phyloP scores from a whole-genome alignment of 495 filamentous ascomycete genomes.

The Clohesyomyces aquaticus region DNA sequence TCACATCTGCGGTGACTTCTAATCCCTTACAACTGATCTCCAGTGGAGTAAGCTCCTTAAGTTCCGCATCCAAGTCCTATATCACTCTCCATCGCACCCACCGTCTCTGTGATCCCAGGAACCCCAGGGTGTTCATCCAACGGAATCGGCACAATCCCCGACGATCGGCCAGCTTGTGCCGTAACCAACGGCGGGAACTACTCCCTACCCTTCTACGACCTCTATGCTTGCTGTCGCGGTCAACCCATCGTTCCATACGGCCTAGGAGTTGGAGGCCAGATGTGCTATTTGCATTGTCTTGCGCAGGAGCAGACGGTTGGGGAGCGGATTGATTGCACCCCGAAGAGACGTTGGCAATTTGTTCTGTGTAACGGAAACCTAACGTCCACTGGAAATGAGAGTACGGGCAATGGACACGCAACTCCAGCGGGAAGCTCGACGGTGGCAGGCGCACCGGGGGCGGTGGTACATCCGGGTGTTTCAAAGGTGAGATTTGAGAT shows the following conservation, averaged over 20 bases:
- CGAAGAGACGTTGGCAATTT: no score
- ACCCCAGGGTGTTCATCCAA: not conserved
- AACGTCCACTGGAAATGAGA: no score
- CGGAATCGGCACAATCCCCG: not conserved
- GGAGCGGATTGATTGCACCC: not conserved
- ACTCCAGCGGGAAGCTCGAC: no score
- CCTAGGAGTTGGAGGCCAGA: not conserved
- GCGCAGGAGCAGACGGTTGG: slow-evolving; percentile 10
- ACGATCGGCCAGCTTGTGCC: not conserved
- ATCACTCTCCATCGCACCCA: not conserved
- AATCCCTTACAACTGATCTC: no score
- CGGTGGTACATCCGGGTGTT: no score
- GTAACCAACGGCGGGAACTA: not conserved
- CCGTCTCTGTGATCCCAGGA: not conserved
- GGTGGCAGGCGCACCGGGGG: no score
- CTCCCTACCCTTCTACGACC: not conserved
- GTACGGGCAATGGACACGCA: no score
- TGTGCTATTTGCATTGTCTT: slow-evolving; percentile 11
- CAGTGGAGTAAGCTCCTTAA: no score
- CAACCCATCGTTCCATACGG: slow-evolving; percentile 8
- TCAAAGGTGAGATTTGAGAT: no score
- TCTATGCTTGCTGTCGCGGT: slow-evolving; percentile 8
- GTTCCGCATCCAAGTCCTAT: not conserved
- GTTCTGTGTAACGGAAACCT: no score
- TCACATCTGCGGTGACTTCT: no score